Base-by-base conservation (phyloP, 495 filamentous ascomycete species). In the Viridothelium virens region DNA sequence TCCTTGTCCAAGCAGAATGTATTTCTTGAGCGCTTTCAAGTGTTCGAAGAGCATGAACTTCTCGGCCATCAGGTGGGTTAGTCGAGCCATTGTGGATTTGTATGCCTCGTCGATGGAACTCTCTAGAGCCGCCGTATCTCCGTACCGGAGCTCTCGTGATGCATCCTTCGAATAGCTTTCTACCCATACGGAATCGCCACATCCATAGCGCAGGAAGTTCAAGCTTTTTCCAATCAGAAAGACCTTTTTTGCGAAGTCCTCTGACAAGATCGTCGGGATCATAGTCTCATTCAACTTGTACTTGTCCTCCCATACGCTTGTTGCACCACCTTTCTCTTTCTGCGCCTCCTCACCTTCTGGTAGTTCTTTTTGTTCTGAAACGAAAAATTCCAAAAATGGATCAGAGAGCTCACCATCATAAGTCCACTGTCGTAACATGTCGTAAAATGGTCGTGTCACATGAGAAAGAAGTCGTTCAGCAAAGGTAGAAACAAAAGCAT, bases 381-480 rank as follows among this genome's bases (percentile, higher is more conserved):
- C 92, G 71, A 97, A 97, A 76, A 99, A 99, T 71, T 99, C 95
- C 38, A 87, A 82, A 71, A 94, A 96, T 7, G 95, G 95, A 78
- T 99, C 95, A 16, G 89, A 91, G 25, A 99, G 84, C 78, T 99
- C 95, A 63, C 95, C 95, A 73, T 97, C 93, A 74, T 97, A 99
- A 62, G 97, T 96, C 95, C 95, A 99, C 67, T 89, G 86, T 63
- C 92, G 86, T 65, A 97, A 82, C 84, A 97, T 97, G 69, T 93
- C 89, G 74, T 99, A 99, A 73, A 97, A 99, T 2, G 95, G 95
- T 47, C 89, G 82, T n/a, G 95, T 99, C 39, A 97, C 86, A 72
- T 91, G 89, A n/a, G 82, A 81, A 16, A 99, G 81, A 61, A 99
- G 83, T 33, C 94, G 90, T 74, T 99, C 95, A 2, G 94, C 95